phyloP scores from a whole-genome alignment of 768 basidiomycete species.

The Tulasnella sp. region DNA sequence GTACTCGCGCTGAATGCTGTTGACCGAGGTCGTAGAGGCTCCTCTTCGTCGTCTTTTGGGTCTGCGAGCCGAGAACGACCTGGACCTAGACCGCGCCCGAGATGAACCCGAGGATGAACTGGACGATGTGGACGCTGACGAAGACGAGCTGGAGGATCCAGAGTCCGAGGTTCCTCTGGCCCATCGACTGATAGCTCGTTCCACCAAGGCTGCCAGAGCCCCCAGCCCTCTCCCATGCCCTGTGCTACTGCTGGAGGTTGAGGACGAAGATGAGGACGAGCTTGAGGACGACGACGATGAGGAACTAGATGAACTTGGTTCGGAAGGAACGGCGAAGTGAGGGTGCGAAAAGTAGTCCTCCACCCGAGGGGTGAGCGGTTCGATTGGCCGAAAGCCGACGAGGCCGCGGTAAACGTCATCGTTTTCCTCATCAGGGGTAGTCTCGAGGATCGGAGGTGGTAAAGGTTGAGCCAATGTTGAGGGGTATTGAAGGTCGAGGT shows the following conservation, averaged over 20 bases:
- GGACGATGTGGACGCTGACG: conserved; percentile 51
- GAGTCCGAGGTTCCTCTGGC: conserved; percentile 50
- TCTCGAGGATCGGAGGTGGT: not conserved
- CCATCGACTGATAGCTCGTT: conserved; percentile 73
- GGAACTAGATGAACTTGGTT: conserved; percentile 41
- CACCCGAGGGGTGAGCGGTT: conserved; percentile 35
- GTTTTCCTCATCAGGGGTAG: conserved; percentile 41
- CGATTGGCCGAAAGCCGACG: conserved; percentile 42
- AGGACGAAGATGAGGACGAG: conserved; percentile 48
- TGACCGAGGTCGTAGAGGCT: conserved; percentile 55
- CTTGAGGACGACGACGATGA: conserved; percentile 47
- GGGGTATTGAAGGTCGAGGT: not conserved
- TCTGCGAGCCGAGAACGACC: conserved; percentile 45
- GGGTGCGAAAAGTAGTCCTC: conserved; percentile 38
- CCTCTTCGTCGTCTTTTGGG: conserved; percentile 53
- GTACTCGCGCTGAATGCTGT: conserved; percentile 59
- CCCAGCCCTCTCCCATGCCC: conserved; percentile 45
- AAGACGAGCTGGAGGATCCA: conserved; percentile 43
- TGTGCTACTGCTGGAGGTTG: conserved; percentile 46
- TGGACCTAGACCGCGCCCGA: conserved; percentile 44
- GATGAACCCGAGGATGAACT: conserved; percentile 49
- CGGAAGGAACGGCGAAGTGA: conserved; percentile 42
- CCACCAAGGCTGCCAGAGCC: conserved; percentile 63
- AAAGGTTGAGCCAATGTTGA: not conserved
- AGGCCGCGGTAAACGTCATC: conserved; percentile 65